Conservation (phyloP, 768 basidiomycete genomes). For the Coprinopsis sp. region DNA sequence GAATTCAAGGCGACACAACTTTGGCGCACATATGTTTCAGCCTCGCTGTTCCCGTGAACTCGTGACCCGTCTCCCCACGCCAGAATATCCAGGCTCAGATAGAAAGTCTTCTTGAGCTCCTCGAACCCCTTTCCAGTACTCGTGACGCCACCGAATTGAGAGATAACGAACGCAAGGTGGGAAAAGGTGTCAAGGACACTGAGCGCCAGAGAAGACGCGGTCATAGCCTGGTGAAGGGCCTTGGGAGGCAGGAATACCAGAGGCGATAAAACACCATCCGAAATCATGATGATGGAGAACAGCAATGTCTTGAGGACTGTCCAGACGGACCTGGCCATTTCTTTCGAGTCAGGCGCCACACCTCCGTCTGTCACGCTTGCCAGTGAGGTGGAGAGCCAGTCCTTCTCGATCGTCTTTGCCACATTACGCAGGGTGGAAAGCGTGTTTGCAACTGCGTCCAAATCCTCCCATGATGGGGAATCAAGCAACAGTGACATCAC, state of each 20-base stretch:
- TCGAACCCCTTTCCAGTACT: constrained; percentile 52
- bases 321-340: constrained; percentile 55
- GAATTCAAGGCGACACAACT: constrained; percentile 22
- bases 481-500: constrained; percentile 32
- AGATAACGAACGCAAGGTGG: constrained; percentile 70
- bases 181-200: constrained; percentile 54
- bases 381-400: constrained; percentile 42
- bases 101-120: constrained; percentile 72
- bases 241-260: constrained; percentile 47
- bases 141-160: constrained; percentile 73
- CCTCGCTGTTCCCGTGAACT: constrained; percentile 15
- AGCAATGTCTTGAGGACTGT: constrained; percentile 65
- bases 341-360: constrained; percentile 39
- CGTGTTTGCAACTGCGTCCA: constrained; percentile 25
- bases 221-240: constrained; percentile 20
- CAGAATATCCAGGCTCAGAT: constrained; percentile 72
- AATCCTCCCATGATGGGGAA: constrained; percentile 26
- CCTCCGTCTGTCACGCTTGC: constrained; percentile 30
- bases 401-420: constrained; percentile 39
- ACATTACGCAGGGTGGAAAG: constrained; percentile 31
- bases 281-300: constrained; percentile 69
- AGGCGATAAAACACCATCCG: constrained; percentile 55
- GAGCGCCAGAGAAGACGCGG: constrained; percentile 48
- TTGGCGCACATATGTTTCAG: constrained; percentile 26
- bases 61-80: constrained; percentile 31